Conservation (phyloP, 495 filamentous ascomycete species). For the Neurospora sp. region DNA sequence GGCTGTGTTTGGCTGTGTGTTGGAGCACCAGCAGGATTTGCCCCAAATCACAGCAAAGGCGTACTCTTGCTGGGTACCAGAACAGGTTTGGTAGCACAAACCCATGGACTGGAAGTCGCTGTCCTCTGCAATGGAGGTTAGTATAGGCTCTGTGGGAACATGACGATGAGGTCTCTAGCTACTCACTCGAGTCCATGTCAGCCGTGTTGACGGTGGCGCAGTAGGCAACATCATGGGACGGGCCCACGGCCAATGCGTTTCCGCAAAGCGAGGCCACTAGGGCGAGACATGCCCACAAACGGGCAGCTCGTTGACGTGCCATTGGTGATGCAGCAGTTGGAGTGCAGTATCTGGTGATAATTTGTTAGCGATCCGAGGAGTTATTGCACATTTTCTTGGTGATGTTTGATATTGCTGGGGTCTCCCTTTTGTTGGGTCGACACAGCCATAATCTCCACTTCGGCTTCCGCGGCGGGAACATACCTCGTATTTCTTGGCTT, state of each 20-base stretch:
- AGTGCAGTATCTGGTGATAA: not conserved
- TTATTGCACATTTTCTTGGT: not conserved
- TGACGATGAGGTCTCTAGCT: not conserved
- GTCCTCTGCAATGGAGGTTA: constrained; percentile 19
- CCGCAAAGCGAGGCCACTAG: constrained; percentile 8
- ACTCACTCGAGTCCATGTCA: constrained; percentile 2
- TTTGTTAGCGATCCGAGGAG: not conserved
- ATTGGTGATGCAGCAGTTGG: constrained; percentile 7
- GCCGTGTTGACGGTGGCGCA: constrained; percentile 34
- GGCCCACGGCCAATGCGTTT: constrained; percentile 8
- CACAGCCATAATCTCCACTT: not conserved
- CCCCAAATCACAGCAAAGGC: constrained; percentile 32
- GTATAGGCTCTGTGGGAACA: not conserved
- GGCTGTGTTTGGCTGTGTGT: constrained; percentile 19
- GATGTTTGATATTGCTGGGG: not conserved
- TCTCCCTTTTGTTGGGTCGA: not conserved
- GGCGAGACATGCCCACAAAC: constrained; percentile 11
- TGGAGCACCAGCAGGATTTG: constrained; percentile 34
- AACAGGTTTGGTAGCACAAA: constrained; percentile 31
- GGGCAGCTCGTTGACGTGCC: constrained; percentile 12
- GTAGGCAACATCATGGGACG: constrained; percentile 25
- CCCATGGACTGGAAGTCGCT: constrained; percentile 38
- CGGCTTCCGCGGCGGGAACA: not conserved
- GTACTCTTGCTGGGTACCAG: constrained; percentile 6
- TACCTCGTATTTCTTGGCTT: not conserved